These are phyloP conservation scores for Pyrus pyrifolia DNA, from an alignment of 306 rosid species.

Conservation along the genomic window DNA sequence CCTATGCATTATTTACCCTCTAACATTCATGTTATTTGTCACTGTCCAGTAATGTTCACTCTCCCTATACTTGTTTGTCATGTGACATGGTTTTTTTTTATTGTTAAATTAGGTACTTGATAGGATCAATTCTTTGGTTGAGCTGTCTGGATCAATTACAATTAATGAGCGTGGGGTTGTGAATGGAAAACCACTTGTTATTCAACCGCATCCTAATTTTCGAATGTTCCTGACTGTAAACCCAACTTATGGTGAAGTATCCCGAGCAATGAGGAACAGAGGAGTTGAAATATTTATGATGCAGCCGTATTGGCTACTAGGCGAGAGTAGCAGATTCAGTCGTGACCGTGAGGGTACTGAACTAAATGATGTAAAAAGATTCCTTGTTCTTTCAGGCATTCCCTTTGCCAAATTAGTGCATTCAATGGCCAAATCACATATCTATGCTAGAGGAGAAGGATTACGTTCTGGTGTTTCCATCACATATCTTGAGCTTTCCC, in stretches of 20 bases:
- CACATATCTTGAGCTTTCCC: constrained; percentile 73
- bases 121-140: constrained; percentile 92
- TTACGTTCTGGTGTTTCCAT: constrained; percentile 33
- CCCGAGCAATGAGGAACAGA: constrained; percentile 96
- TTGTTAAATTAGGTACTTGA: constrained; percentile 63
- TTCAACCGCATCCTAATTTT: constrained; percentile 77
- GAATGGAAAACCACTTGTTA: constrained; percentile 69
- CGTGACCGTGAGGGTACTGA: constrained; percentile 32
- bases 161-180: constrained; percentile 83
- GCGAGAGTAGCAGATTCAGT: constrained; percentile 23
- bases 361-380: constrained; percentile 55
- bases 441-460: constrained; percentile 67
- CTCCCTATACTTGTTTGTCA: not conserved
- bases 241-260: constrained; percentile 80
- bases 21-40: not conserved
- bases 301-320: constrained; percentile 68
- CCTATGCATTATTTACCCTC: not conserved
- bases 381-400: constrained; percentile 58
- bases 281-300: constrained; percentile 90
- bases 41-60: not conserved
- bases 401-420: constrained; percentile 55
- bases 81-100: constrained; percentile 4
- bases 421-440: constrained; percentile 68
- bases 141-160: constrained; percentile 73
- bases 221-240: constrained; percentile 87